phyloP scores from a whole-genome alignment of 2,329 filamentous ascomycete genomes.

The Epichloe sibirici region DNA sequence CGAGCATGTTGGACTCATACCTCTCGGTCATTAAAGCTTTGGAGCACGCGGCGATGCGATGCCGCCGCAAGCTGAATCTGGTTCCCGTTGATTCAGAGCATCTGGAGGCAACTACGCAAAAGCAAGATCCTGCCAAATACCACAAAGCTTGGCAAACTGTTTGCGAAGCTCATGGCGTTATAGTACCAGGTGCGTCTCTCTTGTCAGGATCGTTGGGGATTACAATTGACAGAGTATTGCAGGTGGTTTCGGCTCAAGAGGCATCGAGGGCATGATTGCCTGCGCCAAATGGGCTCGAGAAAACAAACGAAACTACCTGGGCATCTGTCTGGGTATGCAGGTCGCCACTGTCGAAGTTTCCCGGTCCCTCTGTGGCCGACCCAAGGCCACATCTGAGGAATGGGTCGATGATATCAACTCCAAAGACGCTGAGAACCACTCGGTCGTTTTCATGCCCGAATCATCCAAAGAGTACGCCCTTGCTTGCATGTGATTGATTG shows the following conservation, averaged over 20 bases:
- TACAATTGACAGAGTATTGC: constrained; percentile 1
- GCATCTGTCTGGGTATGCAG: constrained; percentile 88
- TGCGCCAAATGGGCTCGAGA: constrained; percentile 80
- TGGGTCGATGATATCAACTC: constrained; percentile 20
- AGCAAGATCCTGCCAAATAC: constrained; percentile 56
- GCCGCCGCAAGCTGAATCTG: constrained; percentile 65
- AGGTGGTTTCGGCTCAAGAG: constrained; percentile 70
- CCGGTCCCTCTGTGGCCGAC: constrained; percentile 57
- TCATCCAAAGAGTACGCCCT: constrained; percentile 25
- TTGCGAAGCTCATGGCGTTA: constrained; percentile 54
- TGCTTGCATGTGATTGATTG: not conserved
- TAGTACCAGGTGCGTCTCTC: constrained; percentile 10
- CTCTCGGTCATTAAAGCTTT: constrained; percentile 74
- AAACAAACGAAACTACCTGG: constrained; percentile 70
- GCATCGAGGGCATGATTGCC: constrained; percentile 80
- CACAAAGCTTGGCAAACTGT: constrained; percentile 64
- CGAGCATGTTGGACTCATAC: constrained; percentile 73
- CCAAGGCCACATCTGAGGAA: constrained; percentile 43
- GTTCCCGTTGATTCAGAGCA: constrained; percentile 77
- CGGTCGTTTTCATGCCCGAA: constrained; percentile 90
- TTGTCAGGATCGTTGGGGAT: not conserved
- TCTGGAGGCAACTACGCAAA: constrained; percentile 55
- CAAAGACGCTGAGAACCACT: constrained; percentile 47
- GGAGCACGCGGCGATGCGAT: constrained; percentile 85
- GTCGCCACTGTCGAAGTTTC: constrained; percentile 84